Base-by-base conservation (phyloP, 2,329 filamentous ascomycete species). In the Neoscytalidium dimidiatum region DNA sequence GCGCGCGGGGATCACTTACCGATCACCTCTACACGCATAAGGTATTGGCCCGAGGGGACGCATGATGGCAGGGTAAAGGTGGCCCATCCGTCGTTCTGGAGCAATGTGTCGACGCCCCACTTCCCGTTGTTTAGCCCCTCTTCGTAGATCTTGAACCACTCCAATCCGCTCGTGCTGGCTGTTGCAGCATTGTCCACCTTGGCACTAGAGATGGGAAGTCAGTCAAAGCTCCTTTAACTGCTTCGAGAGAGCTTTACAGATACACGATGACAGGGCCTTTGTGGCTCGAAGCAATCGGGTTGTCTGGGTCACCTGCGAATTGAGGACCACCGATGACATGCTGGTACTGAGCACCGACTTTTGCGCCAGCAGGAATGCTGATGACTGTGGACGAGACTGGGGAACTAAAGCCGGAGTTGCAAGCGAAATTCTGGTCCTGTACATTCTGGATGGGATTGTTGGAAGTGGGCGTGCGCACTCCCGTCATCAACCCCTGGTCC, bases 261-360 rank as follows among this genome's bases (percentile, higher is more conserved):
- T 79, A 78, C 51, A 78, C 73, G 9, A 77, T 70, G 4, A 76
- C 68, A 46, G 70, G 73, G 66, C 82, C 82, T 74, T 84, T 83
- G 70, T 84, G 81, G 33, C 75, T 79, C 57, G 76, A 73, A 8
- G 82, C 82, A 66, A 83, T 83, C 7, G 82, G 82, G 65, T 85
- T 75, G 66, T 84, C 82, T 2, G 75, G 68, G 75, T 84, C 83
- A 67, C 78, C 78, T 49, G 82, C 62, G 68, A 77, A 80, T 72
- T 86, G 83, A 4, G 56, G 38, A 53, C 84, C 84, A 62, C 84
- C 84, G 64, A 86, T 81, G 58, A 85, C 77, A 69, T 86, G 84
- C 46, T 83, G 82, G 78, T 81, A 86, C 72, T 77, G 81, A 1
- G 83, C 78, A 7, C 84, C 84, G 51, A 86, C 75, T 68, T 80